Conservation (phyloP, 305 asterid genomes). For the Solanum aculeatissimum region DNA sequence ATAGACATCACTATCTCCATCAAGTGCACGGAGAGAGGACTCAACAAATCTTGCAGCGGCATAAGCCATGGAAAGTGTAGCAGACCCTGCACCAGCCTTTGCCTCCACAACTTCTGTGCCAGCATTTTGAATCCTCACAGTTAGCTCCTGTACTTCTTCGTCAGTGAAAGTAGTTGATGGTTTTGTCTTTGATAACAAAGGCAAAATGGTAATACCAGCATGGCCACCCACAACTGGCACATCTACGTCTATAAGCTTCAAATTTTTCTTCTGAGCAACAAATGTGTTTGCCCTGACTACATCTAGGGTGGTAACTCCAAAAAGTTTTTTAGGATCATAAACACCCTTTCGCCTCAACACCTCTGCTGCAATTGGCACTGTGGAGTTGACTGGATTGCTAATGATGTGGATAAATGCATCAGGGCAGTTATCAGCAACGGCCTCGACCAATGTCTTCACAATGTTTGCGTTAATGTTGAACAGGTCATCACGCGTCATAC, state of each 20-base stretch:
- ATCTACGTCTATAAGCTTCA: slow-evolving; percentile 56
- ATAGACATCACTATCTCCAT: slow-evolving; percentile 73
- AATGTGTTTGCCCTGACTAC: slow-evolving; percentile 64
- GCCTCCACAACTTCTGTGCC: slow-evolving; percentile 80
- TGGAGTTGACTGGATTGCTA: slow-evolving; percentile 65
- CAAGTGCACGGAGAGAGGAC: slow-evolving; percentile 75
- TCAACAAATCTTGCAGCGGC: slow-evolving; percentile 66
- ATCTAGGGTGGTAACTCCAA: slow-evolving; percentile 60
- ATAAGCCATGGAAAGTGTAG: slow-evolving; percentile 69
- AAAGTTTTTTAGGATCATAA: slow-evolving; percentile 50
- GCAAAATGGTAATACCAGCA: slow-evolving; percentile 59
- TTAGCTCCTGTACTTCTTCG: slow-evolving; percentile 40
- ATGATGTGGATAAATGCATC: slow-evolving; percentile 62
- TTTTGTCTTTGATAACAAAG: slow-evolving; percentile 48
- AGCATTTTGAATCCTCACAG: slow-evolving; percentile 60
- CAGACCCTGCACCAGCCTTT: slow-evolving; percentile 68
- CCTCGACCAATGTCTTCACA: slow-evolving; percentile 46
- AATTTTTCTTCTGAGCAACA: slow-evolving; percentile 45
- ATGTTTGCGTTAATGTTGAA: slow-evolving; percentile 64
- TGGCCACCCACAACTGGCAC: slow-evolving; percentile 66
- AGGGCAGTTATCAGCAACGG: slow-evolving; percentile 64
- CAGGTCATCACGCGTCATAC: slow-evolving; percentile 68
- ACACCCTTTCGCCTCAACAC: slow-evolving; percentile 57
- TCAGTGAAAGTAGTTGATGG: slow-evolving; percentile 35
- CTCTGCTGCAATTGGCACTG: slow-evolving; percentile 65